phyloP scores from a whole-genome alignment of 768 basidiomycete genomes.

The Termitomyces eurrhizus region DNA sequence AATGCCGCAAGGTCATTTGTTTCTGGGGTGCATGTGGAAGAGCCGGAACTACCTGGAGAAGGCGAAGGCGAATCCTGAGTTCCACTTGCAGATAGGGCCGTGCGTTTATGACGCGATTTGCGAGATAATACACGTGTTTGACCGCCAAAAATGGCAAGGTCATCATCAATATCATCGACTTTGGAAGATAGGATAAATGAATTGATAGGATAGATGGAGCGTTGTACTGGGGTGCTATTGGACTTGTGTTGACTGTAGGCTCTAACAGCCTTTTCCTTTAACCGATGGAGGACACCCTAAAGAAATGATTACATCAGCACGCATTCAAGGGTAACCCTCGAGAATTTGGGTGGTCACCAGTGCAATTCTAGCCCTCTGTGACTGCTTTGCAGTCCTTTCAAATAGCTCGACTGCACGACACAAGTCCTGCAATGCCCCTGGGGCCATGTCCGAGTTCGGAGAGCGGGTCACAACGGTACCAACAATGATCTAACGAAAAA shows the following conservation, averaged over 20 bases:
- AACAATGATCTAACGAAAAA: constrained; percentile 41
- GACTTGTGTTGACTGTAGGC: constrained; percentile 28
- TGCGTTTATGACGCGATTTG: constrained; percentile 12
- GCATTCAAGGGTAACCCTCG: background rate
- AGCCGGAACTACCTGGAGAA: constrained; percentile 13
- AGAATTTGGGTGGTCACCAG: constrained; percentile 27
- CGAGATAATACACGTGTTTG: constrained; percentile 39
- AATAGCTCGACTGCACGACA: constrained; percentile 43
- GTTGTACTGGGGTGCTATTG: constrained; percentile 7
- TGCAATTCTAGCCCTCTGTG: constrained; percentile 43
- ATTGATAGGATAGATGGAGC: background rate
- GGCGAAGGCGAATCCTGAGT: constrained; percentile 15
- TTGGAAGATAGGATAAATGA: constrained; percentile 1
- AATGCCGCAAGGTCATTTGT: background rate
- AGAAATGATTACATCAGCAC: background rate
- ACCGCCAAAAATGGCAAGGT: constrained; percentile 53
- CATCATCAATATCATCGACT: constrained; percentile 36
- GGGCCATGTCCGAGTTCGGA: constrained; percentile 45
- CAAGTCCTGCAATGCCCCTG: constrained; percentile 47
- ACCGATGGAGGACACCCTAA: constrained; percentile 40
- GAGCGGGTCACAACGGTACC: constrained; percentile 59
- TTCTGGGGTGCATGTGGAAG: constrained; percentile 1
- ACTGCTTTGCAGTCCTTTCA: constrained; percentile 38
- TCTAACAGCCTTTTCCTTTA: constrained; percentile 41
- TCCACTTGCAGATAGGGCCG: constrained; percentile 1